Evolutionary conservation across 1,284 basidiomycete genomes (phyloP), one percentile per base, ranked within the genome.

Genomic region (Leccinum griseonigrum): DNA sequence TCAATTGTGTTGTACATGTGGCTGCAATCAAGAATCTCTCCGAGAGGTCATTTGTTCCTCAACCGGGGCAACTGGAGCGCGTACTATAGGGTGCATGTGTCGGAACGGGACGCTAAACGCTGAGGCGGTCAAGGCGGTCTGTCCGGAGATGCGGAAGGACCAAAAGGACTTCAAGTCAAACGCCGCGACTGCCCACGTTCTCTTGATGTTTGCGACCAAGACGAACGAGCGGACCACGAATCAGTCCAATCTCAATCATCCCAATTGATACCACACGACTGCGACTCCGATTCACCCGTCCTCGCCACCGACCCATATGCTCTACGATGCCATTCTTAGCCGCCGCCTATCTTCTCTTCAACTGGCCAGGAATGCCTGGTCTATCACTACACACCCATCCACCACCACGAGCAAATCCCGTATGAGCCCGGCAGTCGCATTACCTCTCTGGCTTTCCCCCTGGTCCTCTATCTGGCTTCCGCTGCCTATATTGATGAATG

Each of bases 11-110:
- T 97, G 52, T 79, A 56, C 77, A 80, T 57, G 83, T 89, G 36
- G 31, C 31, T 32, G 31, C 32, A 34, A 83, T 83, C 73, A 65
- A 70, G 11, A 82, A 82, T 71, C 77, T 91, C n/a, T 70, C 74
- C 26, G 75, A 76, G 51, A 79, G 81, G 56, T 78, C 79, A 6
- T 86, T 87, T 67, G 69, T 68, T 26, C n/a, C 76, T 89, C 62
- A 87, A 87, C 67, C 75, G 79, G 60, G 78, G 81, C 48, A 88
- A 90, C 64, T 95, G 91, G 88, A 88, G 91, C 62, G 81, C 86
- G 0, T 95, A 88, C 82, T 13, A 72, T 97, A 22, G 94, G 96
- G 74, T 93, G 91, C 71, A 80, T 97, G 16, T 91, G 91, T 67
- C 83, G 94, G 14, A 74, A 86, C 59, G 84, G 85, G 4, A 78